Evolutionary conservation across 2,329 filamentous ascomycete genomes (phyloP).

Genomic region (Colletotrichum sublineola): DNA sequence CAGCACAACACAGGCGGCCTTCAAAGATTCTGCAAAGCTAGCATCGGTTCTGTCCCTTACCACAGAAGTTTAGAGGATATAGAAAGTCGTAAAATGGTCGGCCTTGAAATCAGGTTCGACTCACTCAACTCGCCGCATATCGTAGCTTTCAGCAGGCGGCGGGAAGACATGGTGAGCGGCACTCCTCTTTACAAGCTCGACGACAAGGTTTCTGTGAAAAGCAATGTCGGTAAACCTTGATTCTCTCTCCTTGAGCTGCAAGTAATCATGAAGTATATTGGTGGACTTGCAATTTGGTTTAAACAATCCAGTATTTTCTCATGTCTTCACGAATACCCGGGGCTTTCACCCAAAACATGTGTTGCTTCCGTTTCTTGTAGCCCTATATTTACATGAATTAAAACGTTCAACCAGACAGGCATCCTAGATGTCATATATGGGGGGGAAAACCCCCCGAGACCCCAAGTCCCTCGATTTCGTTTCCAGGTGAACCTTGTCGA

Average conservation of each 20-base stretch:
- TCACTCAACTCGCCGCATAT: neutral
- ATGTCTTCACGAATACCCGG: constrained; percentile 31
- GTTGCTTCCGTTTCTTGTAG: constrained; percentile 12
- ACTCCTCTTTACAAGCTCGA: constrained; percentile 27
- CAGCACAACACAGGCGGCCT: constrained; percentile 8
- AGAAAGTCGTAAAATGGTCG: constrained; percentile 12
- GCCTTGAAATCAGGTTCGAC: constrained; percentile 30
- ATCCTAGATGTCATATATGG: too few relatives aligned
- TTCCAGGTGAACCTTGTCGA: neutral
- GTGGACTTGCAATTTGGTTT: constrained; percentile 9
- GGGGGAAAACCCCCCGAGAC: too few relatives aligned
- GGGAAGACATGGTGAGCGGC: constrained; percentile 11
- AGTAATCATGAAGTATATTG: neutral
- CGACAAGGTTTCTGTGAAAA: constrained; percentile 34
- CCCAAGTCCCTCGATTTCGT: neutral
- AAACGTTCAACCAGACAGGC: neutral
- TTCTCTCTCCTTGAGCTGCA: neutral
- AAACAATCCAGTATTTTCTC: neutral
- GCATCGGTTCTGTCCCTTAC: constrained; percentile 1
- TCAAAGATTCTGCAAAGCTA: constrained; percentile 12
- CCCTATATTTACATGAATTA: neutral
- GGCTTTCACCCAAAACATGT: constrained; percentile 5
- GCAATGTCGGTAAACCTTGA: constrained; percentile 21
- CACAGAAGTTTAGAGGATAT: constrained; percentile 8
- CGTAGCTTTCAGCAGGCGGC: constrained; percentile 7